Evolutionary conservation across 2,329 filamentous ascomycete species (phyloP), one percentile per base, ranked within the genome.

Genomic region (Fusarium xyrophilum): DNA sequence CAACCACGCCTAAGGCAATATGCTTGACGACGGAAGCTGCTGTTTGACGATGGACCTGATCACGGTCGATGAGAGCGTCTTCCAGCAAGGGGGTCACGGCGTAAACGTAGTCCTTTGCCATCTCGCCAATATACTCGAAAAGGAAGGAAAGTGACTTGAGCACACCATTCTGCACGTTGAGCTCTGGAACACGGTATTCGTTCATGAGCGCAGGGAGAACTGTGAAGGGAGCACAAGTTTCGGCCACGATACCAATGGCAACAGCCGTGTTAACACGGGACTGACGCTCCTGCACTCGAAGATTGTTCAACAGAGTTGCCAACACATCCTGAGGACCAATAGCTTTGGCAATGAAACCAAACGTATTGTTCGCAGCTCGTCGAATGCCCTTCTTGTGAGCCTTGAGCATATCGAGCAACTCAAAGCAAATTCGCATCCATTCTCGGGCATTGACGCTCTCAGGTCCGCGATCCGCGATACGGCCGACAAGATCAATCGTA

Each of bases 401-500:
- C 82, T 99, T 99, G 75, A 99, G 88, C 96, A 99, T 99, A 81
- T 99, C 96, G 32, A 99, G 88, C 56, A 99, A 85, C 82, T 99
- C 96, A 80, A 99, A 99, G 82, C 96, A 99, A 78, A 99, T 99
- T 78, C 96, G 90, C 96, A 99, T 99, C 96, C 96, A 99, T 81
- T 99, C 96, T 75, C 96, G 89, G 17, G 96, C 94, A 76, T 97
- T 97, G 77, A 99, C 96, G 68, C 92, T 95, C 80, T 99, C 96
- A 2, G 96, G 94, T 2, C 96, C 96, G 70, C 96, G 92, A 80
- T 99, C 96, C 19, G 96, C 96, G 73, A 99, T 98, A 84, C 96
- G 95, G 58, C 96, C 96, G 23, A 99, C 96, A 4, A 99, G 86
- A 78, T 99, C 96, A 74, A 99, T 98, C 1, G 96, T 98, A 80